Conservation (phyloP, 495 filamentous ascomycete genomes). For the Xylaria curta region DNA sequence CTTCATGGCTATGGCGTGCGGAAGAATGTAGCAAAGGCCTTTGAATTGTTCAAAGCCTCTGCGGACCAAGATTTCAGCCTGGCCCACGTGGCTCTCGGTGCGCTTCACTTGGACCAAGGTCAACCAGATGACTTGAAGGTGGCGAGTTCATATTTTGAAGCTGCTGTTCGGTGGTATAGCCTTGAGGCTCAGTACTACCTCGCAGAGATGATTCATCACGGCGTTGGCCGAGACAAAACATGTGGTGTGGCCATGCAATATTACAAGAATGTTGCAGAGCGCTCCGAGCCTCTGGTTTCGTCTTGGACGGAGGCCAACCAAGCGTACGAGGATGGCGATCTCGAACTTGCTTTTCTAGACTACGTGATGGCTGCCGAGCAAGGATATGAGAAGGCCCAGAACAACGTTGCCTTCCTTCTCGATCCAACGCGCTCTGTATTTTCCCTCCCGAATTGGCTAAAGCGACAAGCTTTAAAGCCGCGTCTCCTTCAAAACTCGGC, state of each 20-base stretch:
- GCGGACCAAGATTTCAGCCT: conserved; percentile 84
- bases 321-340: conserved; percentile 83
- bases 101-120: conserved; percentile 90
- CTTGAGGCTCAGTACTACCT: conserved; percentile 97
- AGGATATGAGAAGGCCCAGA: conserved; percentile 90
- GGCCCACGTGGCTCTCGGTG: conserved; percentile 82
- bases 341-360: conserved; percentile 81
- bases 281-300: conserved; percentile 81
- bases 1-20: conserved; percentile 82
- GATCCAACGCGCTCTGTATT: conserved; percentile 73
- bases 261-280: conserved; percentile 95
- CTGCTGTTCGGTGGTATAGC: conserved; percentile 85
- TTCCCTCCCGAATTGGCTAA: conserved; percentile 47
- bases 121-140: conserved; percentile 65
- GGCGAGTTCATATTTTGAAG: conserved; percentile 87
- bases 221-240: conserved; percentile 78
- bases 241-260: conserved; percentile 83
- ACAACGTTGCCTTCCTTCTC: conserved; percentile 91
- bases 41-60: conserved; percentile 80
- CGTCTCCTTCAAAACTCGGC: conserved; percentile 70
- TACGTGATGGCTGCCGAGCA: conserved; percentile 96
- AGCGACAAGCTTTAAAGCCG: conserved; percentile 45
- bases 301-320: conserved; percentile 85
- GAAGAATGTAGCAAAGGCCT: conserved; percentile 74
- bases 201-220: conserved; percentile 84